Evolutionary conservation across 2,329 filamentous ascomycete genomes (phyloP).

Genomic region (Aspergillus intermedius): DNA sequence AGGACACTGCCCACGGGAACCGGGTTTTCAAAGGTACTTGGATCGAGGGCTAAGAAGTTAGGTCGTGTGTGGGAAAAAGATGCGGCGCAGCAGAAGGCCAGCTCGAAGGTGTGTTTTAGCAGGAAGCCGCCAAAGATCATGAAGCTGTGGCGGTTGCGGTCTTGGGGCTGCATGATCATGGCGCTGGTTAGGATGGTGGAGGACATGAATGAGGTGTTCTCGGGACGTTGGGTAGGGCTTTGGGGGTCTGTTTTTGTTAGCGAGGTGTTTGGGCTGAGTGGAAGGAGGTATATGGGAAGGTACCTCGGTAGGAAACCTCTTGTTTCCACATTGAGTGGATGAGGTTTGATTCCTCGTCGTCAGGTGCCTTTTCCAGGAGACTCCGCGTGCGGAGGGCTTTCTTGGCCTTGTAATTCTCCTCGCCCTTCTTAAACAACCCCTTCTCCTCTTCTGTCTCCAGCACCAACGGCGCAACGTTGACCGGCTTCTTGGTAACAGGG

Average conservation of each 20-base stretch:
- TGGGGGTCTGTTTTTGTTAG: slow-evolving; percentile 44
- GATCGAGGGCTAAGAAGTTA: slow-evolving; percentile 66
- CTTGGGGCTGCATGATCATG: slow-evolving; percentile 69
- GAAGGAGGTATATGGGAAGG: no score
- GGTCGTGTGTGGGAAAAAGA: slow-evolving; percentile 63
- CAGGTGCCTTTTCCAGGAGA: slow-evolving; percentile 60
- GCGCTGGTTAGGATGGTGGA: slow-evolving; percentile 58
- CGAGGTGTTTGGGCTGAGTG: neutral
- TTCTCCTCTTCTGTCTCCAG: slow-evolving; percentile 61
- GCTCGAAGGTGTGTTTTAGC: slow-evolving; percentile 67
- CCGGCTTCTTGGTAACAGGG: slow-evolving; percentile 59
- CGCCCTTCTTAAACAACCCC: slow-evolving; percentile 55
- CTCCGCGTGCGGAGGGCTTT: slow-evolving; percentile 56
- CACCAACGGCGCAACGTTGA: slow-evolving; percentile 55
- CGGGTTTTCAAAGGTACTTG: slow-evolving; percentile 67
- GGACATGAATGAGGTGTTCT: slow-evolving; percentile 57
- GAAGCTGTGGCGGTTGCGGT: slow-evolving; percentile 63
- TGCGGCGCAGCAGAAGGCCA: slow-evolving; percentile 68
- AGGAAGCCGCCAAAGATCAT: slow-evolving; percentile 76
- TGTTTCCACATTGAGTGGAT: slow-evolving; percentile 69
- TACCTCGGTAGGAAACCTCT: slow-evolving; percentile 57
- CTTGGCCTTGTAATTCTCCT: slow-evolving; percentile 61
- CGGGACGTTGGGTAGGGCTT: slow-evolving; percentile 47
- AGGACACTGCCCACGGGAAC: slow-evolving; percentile 69
- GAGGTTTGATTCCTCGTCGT: slow-evolving; percentile 63